Base-by-base conservation (phyloP, 2,329 filamentous ascomycete genomes). In the Phialophora chinensis region DNA sequence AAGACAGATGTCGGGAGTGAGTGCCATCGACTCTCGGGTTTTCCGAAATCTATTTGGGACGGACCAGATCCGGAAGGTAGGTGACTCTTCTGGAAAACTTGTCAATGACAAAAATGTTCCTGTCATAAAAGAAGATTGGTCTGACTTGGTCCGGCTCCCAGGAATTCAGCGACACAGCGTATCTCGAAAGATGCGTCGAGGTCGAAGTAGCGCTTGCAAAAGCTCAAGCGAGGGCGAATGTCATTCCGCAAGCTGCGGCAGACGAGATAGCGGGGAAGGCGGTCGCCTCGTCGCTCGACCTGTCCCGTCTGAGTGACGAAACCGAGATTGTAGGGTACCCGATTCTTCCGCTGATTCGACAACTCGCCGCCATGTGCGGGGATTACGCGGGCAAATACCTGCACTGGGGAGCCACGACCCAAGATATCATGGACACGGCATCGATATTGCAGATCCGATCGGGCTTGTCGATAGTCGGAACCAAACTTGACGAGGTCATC, bases 381-480 rank as follows among this genome's bases (percentile, higher is more conserved):
- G 50, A 64, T 1, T 70, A 73, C 6, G 56, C 53, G 2, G 78
- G 74, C n/a, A 77, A 79, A 63, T 86, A 85, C 69, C 80, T 87
- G 5, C 85, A 87, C 72, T 86, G 85, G 84, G 85, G 85, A 5
- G 84, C 85, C 1, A 87, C 85, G 0, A 87, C 85, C 0, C 85
- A 87, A 67, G 85, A 87, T 69, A 86, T 87, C 66, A 86, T 86
- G 84, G 85, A 87, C 67, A 75, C 82, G 0, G 85, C 84, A 0
- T 82, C 80, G 8, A 76, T 85, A 0, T 71, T 87, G 11, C 85
- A 87, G 69, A 85, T 86, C 73, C 82, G 83, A 50, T 70, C 78
- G 11, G 84, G 84, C 0, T 74, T 87, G 17, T 73, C 75, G 0
- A 79, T 86, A 17, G 78, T 87, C 2, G 79, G 84, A 66, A 72